Evolutionary conservation across 495 filamentous ascomycete genomes (phyloP).

Genomic region (Cladorrhinum samala): DNA sequence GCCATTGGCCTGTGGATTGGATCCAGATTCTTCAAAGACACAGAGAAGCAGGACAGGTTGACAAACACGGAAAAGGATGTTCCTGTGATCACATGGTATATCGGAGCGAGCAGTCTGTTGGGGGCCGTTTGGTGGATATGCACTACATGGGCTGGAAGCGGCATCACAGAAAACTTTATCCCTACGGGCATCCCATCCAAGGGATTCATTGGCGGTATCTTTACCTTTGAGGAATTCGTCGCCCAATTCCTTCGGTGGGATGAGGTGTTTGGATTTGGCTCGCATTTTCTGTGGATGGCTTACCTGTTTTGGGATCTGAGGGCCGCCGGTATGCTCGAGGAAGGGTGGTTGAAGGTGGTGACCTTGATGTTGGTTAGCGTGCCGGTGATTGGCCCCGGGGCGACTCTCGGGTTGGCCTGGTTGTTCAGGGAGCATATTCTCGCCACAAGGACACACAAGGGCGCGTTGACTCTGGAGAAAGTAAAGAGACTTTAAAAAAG

Average conservation of each 20-base stretch:
- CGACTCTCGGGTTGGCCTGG: constrained; percentile 13
- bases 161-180: not conserved
- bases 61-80: not conserved
- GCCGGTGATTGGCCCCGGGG: constrained; percentile 12
- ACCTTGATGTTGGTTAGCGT: constrained; percentile 1
- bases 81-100: not conserved
- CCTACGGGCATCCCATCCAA: not conserved
- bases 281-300: constrained; percentile 16
- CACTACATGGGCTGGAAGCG: not conserved
- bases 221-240: not conserved
- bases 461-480: constrained; percentile 13
- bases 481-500: not conserved
- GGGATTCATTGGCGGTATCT: not conserved
- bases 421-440: constrained; percentile 19
- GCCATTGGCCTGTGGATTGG: not conserved
- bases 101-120: not conserved
- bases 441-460: constrained; percentile 14
- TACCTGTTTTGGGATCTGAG: constrained; percentile 18
- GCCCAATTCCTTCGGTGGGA: constrained; percentile 12
- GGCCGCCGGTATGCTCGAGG: constrained; percentile 14
- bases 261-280: constrained; percentile 9
- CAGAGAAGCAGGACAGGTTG: constrained; percentile 5
- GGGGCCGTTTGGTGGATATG: not conserved
- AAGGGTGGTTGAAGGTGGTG: constrained; percentile 11
- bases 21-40: constrained; percentile 1